Evolutionary conservation across 2,329 filamentous ascomycete species (phyloP).

Genomic region (Stenocarpella maydis): DNA sequence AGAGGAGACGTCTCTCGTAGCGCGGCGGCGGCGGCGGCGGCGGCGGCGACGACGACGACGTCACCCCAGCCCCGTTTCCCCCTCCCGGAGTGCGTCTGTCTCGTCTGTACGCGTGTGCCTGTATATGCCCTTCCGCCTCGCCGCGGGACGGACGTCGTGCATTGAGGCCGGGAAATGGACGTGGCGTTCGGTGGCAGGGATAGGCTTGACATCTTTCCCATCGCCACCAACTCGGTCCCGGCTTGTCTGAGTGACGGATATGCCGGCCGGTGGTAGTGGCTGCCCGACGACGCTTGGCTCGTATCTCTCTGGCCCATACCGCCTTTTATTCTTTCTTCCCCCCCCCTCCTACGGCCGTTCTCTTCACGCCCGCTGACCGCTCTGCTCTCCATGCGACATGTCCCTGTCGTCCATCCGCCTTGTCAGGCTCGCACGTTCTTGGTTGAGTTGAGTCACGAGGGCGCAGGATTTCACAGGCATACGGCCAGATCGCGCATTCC

Average conservation of each 20-base stretch:
- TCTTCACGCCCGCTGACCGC: neutral
- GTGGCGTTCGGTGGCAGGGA: slow-evolving; percentile 30
- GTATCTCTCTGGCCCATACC: neutral
- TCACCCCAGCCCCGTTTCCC: neutral
- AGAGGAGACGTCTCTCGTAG: no score
- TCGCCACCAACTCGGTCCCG: neutral
- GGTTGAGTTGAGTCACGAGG: slow-evolving; percentile 10
- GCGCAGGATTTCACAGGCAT: neutral
- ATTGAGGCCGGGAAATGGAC: slow-evolving; percentile 30
- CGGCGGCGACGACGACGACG: no score
- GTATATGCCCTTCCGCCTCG: neutral
- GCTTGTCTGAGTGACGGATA: neutral
- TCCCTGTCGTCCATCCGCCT: neutral
- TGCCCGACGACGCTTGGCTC: slow-evolving; percentile 8
- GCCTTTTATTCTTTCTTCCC: neutral
- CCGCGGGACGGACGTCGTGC: slow-evolving; percentile 14
- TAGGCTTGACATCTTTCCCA: slow-evolving; percentile 22
- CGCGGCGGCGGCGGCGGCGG: no score
- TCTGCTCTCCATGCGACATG: neutral
- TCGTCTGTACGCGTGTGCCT: neutral
- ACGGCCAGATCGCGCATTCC: slow-evolving; percentile 7
- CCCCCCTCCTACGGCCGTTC: no score
- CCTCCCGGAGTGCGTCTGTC: no score
- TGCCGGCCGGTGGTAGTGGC: slow-evolving; percentile 24
- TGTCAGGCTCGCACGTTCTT: slow-evolving; percentile 5